Conservation (phyloP, 1,284 basidiomycete species). For the Sphaerobolus stellatus region DNA sequence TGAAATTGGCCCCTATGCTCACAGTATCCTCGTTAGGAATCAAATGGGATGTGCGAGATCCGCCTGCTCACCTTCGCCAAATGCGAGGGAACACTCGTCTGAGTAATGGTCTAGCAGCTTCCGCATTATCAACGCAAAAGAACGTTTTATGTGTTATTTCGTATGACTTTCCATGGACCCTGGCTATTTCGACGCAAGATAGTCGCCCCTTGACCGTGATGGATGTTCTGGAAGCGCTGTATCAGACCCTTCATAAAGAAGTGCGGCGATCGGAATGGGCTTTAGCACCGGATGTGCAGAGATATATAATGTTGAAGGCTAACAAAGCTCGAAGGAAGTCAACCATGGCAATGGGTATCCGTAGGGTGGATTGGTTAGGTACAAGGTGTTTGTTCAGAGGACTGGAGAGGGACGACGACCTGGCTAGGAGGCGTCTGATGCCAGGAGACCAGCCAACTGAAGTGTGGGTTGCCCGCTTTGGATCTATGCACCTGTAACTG, state of each 20-base stretch:
- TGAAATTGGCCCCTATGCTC: neutral
- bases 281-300: conserved; percentile 15
- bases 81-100: conserved; percentile 6
- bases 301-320: conserved; percentile 14
- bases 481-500: neutral
- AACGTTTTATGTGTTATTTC: conserved; percentile 17
- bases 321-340: conserved; percentile 16
- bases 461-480: conserved; percentile 19
- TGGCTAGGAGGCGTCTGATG: conserved; percentile 12
- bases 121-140: conserved; percentile 15
- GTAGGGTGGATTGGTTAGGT: conserved; percentile 20
- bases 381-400: conserved; percentile 21
- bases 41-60: conserved; percentile 18
- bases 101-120: conserved; percentile 15
- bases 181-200: conserved; percentile 14
- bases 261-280: conserved; percentile 19
- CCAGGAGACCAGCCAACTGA: conserved; percentile 17
- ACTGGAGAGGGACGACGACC: conserved; percentile 16
- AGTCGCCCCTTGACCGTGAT: conserved; percentile 17
- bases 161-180: conserved; percentile 19
- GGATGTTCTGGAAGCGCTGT: conserved; percentile 18
- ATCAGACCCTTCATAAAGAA: conserved; percentile 16
- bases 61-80: conserved; percentile 10
- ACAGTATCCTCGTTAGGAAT: conserved; percentile 2
- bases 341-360: conserved; percentile 10